A percentile compares a stretch with the other conserved stretches of the same genome.
phyloP scores from a whole-genome alignment of 1,284 basidiomycete genomes.

The Ustilago bromivora region DNA sequence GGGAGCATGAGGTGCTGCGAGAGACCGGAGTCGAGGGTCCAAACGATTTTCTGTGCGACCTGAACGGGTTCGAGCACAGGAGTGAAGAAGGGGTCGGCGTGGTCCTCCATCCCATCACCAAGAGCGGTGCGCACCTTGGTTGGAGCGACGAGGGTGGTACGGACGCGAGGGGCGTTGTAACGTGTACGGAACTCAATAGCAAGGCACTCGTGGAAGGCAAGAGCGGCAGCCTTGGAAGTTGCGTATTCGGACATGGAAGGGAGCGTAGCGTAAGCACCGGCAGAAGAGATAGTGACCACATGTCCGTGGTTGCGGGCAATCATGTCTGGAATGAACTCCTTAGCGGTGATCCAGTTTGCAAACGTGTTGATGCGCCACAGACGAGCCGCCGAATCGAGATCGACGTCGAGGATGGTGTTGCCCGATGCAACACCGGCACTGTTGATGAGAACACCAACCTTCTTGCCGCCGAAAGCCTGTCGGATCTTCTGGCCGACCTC shows the following conservation, averaged over 20 bases:
- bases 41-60: constrained; percentile 58
- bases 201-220: constrained; percentile 67
- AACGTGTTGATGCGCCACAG: constrained; percentile 66
- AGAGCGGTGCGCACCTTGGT: constrained; percentile 68
- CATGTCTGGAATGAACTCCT: constrained; percentile 67
- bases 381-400: constrained; percentile 43
- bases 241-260: constrained; percentile 65
- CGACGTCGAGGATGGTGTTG: constrained; percentile 58
- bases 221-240: constrained; percentile 63
- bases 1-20: constrained; percentile 64
- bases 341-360: constrained; percentile 60
- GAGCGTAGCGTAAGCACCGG: constrained; percentile 59
- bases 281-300: constrained; percentile 63
- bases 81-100: constrained; percentile 62
- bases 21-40: constrained; percentile 61
- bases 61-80: constrained; percentile 65
- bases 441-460: constrained; percentile 62
- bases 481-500: constrained; percentile 58
- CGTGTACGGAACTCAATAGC: constrained; percentile 60
- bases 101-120: constrained; percentile 65
- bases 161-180: constrained; percentile 62
- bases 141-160: constrained; percentile 64
- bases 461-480: constrained; percentile 47
- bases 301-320: constrained; percentile 66
- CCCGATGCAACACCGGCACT: constrained; percentile 66